phyloP scores from a whole-genome alignment of 768 basidiomycete genomes.

The Tremella fuciformis region DNA sequence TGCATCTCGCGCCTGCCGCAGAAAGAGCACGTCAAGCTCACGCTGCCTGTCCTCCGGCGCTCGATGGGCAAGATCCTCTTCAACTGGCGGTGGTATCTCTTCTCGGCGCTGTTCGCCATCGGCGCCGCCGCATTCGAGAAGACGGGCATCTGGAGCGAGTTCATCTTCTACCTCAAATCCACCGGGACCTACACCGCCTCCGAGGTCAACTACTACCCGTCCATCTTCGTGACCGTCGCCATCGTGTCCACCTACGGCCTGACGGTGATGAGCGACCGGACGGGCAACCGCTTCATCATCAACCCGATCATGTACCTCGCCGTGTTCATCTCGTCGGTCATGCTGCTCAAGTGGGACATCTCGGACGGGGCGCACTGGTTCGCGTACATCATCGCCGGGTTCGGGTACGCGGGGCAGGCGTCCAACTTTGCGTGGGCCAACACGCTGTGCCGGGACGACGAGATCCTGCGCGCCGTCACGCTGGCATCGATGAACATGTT shows the following conservation, averaged over 20 bases:
- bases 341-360: slow-evolving; percentile 63
- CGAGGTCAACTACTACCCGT: slow-evolving; percentile 41
- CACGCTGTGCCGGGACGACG: slow-evolving; percentile 68
- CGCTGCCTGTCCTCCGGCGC: slow-evolving; percentile 12
- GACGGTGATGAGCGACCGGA: slow-evolving; percentile 23
- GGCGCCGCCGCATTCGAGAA: slow-evolving; percentile 31
- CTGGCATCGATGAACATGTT: slow-evolving; percentile 78
- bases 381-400: slow-evolving; percentile 66
- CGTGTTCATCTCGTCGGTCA: slow-evolving; percentile 30
- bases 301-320: slow-evolving; percentile 36
- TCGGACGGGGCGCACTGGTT: slow-evolving; percentile 65
- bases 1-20: slow-evolving; percentile 29
- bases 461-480: slow-evolving; percentile 66
- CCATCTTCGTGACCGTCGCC: slow-evolving; percentile 29
- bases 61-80: slow-evolving; percentile 19
- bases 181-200: slow-evolving; percentile 16
- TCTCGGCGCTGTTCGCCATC: slow-evolving; percentile 30
- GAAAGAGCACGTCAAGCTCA: slow-evolving; percentile 23
- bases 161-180: slow-evolving; percentile 23
- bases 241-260: slow-evolving; percentile 37
- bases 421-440: slow-evolving; percentile 82
- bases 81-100: slow-evolving; percentile 31
- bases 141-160: slow-evolving; percentile 30
- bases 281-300: slow-evolving; percentile 37
- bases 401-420: slow-evolving; percentile 72